phyloP scores from a whole-genome alignment of 202 grass and related monocot genomes.

The Carex arenaria region DNA sequence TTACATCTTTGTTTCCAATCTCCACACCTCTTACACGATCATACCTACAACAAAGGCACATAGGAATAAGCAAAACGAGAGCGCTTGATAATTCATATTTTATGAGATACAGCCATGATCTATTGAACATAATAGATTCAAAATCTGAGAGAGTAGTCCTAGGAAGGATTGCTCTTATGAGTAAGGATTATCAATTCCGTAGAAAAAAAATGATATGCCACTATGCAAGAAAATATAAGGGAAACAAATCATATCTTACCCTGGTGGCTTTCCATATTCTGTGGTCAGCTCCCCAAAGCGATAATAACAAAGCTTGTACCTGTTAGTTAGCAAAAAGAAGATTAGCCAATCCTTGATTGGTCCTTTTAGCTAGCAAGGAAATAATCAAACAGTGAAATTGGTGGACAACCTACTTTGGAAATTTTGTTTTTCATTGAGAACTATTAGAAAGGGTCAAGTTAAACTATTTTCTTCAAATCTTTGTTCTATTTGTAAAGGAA shows the following conservation, averaged over 20 bases:
- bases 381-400: not conserved
- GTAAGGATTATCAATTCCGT: not conserved
- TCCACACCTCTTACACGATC: slow-evolving; percentile 94
- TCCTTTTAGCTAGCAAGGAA: not conserved
- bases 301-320: slow-evolving; percentile 99
- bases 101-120: not conserved
- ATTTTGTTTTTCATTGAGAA: not conserved
- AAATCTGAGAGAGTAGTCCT: not conserved
- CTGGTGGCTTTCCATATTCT: slow-evolving; percentile 86
- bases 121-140: not conserved
- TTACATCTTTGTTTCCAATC: slow-evolving; percentile 96
- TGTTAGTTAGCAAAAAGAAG: slow-evolving; percentile 32
- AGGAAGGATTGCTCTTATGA: not conserved
- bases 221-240: slow-evolving; percentile 4
- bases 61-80: slow-evolving; percentile 1
- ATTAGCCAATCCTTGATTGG: not conserved
- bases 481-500: not conserved
- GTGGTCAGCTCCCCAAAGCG: slow-evolving; percentile 93
- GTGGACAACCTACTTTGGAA: not conserved
- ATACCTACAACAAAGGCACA: slow-evolving; percentile 41
- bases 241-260: slow-evolving; percentile 35
- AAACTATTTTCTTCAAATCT: not conserved
- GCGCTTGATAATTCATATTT: not conserved
- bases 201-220: not conserved
- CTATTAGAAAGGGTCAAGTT: not conserved